These are phyloP conservation scores for Populus trichocarpa DNA, from an alignment of 441 rosid species.

Conservation along the genomic window DNA sequence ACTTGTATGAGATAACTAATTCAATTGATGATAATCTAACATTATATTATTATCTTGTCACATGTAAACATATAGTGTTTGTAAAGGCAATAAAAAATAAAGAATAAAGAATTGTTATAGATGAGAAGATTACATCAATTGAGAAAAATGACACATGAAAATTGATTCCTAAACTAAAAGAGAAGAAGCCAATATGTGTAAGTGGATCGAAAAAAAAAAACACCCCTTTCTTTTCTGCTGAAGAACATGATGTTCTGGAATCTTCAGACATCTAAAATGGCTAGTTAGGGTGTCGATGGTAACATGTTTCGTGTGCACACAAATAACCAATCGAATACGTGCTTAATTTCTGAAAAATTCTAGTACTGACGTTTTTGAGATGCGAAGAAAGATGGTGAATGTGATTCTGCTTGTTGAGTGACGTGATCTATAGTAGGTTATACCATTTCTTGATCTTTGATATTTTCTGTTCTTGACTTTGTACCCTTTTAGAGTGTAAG, in stretches of 20 bases:
- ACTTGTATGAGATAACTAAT: too few species aligned
- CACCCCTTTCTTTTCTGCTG: too few species aligned
- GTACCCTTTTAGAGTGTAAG: constrained; percentile 44
- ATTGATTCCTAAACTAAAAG: too few species aligned
- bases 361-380: neutral
- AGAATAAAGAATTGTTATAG: too few species aligned
- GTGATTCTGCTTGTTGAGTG: neutral
- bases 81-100: too few species aligned
- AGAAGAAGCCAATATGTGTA: too few species aligned
- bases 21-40: too few species aligned
- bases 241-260: neutral
- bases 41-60: too few species aligned
- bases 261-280: neutral
- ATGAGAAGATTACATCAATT: too few species aligned
- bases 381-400: neutral
- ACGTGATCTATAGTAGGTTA: neutral
- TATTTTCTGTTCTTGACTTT: neutral
- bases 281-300: neutral
- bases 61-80: too few species aligned
- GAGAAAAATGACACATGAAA: too few species aligned
- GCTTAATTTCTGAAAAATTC: neutral
- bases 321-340: neutral
- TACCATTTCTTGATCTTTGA: neutral
- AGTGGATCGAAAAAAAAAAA: too few species aligned
- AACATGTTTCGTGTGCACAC: neutral